phyloP scores from a whole-genome alignment of 208 protist species.

The Herpetomonas tarakana region DNA sequence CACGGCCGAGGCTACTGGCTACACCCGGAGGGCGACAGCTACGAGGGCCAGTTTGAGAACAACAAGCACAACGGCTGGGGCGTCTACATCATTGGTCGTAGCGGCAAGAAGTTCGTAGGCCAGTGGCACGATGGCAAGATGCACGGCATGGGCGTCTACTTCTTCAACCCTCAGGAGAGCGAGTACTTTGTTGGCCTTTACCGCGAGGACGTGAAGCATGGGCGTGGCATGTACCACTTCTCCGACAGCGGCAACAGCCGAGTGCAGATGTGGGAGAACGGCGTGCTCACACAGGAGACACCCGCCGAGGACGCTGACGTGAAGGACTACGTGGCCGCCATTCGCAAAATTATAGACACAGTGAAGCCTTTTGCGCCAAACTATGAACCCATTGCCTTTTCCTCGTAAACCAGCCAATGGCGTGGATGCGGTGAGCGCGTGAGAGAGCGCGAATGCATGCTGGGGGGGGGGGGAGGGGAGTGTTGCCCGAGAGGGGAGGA shows the following conservation, averaged over 20 bases:
- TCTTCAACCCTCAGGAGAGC: slow-evolving; percentile 84
- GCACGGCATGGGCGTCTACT: slow-evolving; percentile 88
- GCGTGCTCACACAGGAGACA: slow-evolving; percentile 62
- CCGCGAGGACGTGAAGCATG: slow-evolving; percentile 80
- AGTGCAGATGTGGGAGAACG: slow-evolving; percentile 79
- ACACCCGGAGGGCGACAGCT: slow-evolving; percentile 87
- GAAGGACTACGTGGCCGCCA: slow-evolving; percentile 47
- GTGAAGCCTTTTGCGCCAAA: slow-evolving; percentile 60
- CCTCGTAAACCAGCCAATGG: background rate
- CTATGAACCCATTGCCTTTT: slow-evolving; percentile 57
- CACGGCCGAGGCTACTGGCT: slow-evolving; percentile 84
- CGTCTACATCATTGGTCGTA: slow-evolving; percentile 84
- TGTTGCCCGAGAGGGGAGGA: too few relatives aligned
- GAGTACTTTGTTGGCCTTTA: slow-evolving; percentile 89
- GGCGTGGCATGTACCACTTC: slow-evolving; percentile 85
- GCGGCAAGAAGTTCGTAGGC: slow-evolving; percentile 85
- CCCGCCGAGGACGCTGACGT: slow-evolving; percentile 36
- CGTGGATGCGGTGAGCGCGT: background rate
- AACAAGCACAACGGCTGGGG: slow-evolving; percentile 91
- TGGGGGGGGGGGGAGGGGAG: too few relatives aligned
- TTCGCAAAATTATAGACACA: slow-evolving; percentile 59
- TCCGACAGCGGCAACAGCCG: slow-evolving; percentile 62
- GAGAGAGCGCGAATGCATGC: background rate
- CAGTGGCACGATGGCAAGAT: slow-evolving; percentile 86
- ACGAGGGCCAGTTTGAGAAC: slow-evolving; percentile 84